Evolutionary conservation across 176 grass and related monocot species (phyloP).

Genomic region (Dendrocalamus sinicus): DNA sequence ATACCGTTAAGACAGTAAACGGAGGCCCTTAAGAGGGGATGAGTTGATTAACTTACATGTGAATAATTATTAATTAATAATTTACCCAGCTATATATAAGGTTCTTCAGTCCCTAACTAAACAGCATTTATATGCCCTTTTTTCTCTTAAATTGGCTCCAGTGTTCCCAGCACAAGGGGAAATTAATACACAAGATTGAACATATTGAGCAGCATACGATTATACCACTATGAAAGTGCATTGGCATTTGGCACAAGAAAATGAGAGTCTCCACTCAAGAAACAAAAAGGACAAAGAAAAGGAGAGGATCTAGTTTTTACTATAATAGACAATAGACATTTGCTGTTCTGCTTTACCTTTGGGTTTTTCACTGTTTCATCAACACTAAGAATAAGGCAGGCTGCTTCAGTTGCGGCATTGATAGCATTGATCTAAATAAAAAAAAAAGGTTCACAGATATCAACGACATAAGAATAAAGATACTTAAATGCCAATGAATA

Average conservation of each 20-base stretch:
- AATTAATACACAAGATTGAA: background rate
- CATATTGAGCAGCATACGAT: background rate
- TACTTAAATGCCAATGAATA: constrained; percentile 20
- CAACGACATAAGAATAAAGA: background rate
- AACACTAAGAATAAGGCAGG: constrained; percentile 90
- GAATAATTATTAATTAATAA: background rate
- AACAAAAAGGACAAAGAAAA: background rate
- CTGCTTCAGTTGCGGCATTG: constrained; percentile 84
- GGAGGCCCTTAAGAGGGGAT: background rate
- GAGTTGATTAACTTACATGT: background rate
- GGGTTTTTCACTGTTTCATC: constrained; percentile 98
- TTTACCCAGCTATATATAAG: background rate
- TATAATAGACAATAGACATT: background rate
- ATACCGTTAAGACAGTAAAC: background rate
- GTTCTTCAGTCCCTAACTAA: background rate
- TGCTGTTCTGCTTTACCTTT: constrained; percentile 63
- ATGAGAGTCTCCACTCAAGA: background rate
- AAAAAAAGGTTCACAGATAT: background rate
- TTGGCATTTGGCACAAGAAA: background rate
- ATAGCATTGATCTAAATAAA: constrained; percentile 95
- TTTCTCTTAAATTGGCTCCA: background rate
- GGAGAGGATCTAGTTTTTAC: background rate
- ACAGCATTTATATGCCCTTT: background rate
- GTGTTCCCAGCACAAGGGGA: background rate
- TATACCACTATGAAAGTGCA: background rate